Conservation (phyloP, 306 rosid genomes). For the Luffa aegyptiaca region DNA sequence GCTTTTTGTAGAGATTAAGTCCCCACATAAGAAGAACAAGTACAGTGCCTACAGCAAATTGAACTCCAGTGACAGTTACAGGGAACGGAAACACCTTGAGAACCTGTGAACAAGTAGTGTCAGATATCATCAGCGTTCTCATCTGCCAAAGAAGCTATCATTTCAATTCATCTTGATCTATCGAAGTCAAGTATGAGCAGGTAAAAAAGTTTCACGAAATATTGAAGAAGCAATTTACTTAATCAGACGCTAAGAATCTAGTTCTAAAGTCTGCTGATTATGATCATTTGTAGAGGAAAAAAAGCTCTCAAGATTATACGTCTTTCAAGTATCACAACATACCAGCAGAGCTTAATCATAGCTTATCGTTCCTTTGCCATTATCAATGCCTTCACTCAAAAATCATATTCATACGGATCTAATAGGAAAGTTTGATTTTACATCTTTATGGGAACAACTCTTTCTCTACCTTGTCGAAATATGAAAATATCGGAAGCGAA, state of each 20-base stretch:
- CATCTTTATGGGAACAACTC: not conserved
- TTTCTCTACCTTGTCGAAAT: not conserved
- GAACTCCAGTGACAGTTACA: constrained; percentile 50
- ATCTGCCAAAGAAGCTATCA: not conserved
- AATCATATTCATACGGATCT: not conserved
- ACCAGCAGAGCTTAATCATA: not conserved
- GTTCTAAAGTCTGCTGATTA: not conserved
- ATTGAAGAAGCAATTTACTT: not conserved
- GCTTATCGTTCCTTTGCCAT: not conserved
- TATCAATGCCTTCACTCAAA: not conserved
- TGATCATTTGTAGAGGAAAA: not conserved
- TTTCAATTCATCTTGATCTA: not conserved
- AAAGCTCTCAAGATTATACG: not conserved
- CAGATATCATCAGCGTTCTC: not conserved
- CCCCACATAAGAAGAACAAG: constrained; percentile 72
- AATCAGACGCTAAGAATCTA: not conserved
- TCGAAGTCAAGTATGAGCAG: not conserved
- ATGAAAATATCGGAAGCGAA: not conserved
- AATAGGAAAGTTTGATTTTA: not conserved
- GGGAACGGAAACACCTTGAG: constrained; percentile 73
- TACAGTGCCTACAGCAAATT: constrained; percentile 62
- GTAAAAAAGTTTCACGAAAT: not conserved
- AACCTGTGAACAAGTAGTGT: constrained; percentile 39
- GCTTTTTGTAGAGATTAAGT: constrained; percentile 67
- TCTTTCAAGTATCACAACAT: not conserved